Evolutionary conservation across 2,329 filamentous ascomycete species (phyloP), one percentile per base, ranked within the genome.

Genomic region (Fusarium buxicola): DNA sequence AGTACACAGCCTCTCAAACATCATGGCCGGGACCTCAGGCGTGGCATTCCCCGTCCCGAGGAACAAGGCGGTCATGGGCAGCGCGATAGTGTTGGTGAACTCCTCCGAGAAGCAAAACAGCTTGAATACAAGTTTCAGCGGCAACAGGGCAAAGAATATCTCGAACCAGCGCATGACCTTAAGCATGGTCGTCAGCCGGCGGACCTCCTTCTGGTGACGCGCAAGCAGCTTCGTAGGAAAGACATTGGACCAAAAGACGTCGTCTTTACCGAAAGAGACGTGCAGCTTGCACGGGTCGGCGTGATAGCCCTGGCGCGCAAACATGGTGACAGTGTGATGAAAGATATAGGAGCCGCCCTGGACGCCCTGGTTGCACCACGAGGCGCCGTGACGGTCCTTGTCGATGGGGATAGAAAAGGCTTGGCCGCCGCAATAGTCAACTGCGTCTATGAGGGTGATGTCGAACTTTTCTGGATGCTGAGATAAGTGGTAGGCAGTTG

Each of bases 111-210:
- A 63, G 0, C 49, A n/a, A 2, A 63, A 63, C 0, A 63, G 8
- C 2, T 60, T 63, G 2, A 63, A 63, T 1, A 63, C 60, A 0
- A 63, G 45, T 6, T 15, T 60, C 0, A 63, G 15, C 0, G 60
- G 60, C 0, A 63, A 31, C 1, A 63, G 3, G 1, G 59, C 60
- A 15, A 63, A 63, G 35, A 63, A 63, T 1, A 63, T 43, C 16
- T 63, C 60, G 0, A 63, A 63, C 60, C 60, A 63, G 7, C 60
- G 60, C 59, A 63, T 63, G 1, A 63, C 34, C n/a, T 63, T 63
- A 35, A 63, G 60, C 12, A 63, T 24, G 2, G 45, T 55, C 1
- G 60, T 63, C 28, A 63, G 1, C 1, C 60, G 54, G 2, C 60
- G 55, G 0, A 63, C 59, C 38, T 63, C 60, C 7, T 59, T 63